Base-by-base conservation (phyloP, 2,329 filamentous ascomycete genomes). In the Leptodontidium sp. region DNA sequence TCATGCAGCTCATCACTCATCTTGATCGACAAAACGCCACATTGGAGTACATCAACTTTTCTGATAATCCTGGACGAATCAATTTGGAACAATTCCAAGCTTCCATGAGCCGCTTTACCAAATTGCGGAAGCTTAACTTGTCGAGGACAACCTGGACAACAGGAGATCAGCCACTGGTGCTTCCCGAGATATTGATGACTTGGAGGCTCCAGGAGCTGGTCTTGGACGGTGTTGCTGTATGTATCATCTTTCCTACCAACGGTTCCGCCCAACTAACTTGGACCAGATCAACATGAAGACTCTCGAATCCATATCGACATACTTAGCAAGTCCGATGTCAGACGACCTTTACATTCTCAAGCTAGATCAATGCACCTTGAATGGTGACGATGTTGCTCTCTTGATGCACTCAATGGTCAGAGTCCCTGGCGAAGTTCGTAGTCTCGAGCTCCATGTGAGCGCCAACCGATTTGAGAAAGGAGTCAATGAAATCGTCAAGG, bases 191-290 rank as follows among this genome's bases (percentile, higher is more conserved):
- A 4, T 80, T 93, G 61, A 81, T 90, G 61, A 86, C 86, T 55
- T 93, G 91, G 90, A 84, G 85, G 65, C 80, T 93, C 11, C 87
- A 91, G 75, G 89, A 91, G 70, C 79, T 93, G 35, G 84, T 86
- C 49, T 78, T 93, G 64, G 92, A 88, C 73, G 87, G 88, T 49
- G 90, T 90, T 6, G 82, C 84, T 1, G 79, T 87, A 62, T 68
- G 73, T 71, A 53, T 62, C 61, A 15, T 45, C 1, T 45, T 49
- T 55, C 55, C 29, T 32, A 47, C 12, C 4, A 12, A 32, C 47
- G 7, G 1, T n/a, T 35, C 7, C 2, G 6, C 15, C 24, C n/a
- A 6, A 45, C 65, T 67, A 63, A 67, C 26, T n/a, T 21, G 9
- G 4, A 49, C 14, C 69, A 80, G 76, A 77, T 88, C 43, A 92